Conservation (phyloP, 2,329 filamentous ascomycete species). For the Penicillium sp. region DNA sequence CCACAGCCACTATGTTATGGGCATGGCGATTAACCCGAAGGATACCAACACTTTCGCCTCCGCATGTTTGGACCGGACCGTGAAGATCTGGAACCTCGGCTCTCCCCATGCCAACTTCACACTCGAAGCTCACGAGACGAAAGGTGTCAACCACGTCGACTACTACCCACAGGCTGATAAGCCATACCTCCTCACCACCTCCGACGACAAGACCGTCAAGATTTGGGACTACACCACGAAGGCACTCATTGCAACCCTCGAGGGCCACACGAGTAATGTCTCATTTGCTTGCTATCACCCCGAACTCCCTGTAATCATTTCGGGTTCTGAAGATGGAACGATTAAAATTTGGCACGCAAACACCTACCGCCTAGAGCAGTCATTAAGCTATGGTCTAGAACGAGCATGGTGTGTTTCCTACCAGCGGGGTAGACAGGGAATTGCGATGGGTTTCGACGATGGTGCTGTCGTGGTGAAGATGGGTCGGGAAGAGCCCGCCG, state of each 20-base stretch:
- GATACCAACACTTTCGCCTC: constrained; percentile 91
- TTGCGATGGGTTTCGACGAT: constrained; percentile 96
- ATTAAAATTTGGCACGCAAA: constrained; percentile 99
- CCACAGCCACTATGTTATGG: constrained; percentile 96
- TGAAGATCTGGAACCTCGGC: constrained; percentile 97
- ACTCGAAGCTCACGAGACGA: constrained; percentile 92
- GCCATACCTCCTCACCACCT: constrained; percentile 90
- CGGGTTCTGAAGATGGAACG: constrained; percentile 94
- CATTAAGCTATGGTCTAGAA: constrained; percentile 91
- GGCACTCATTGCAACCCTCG: constrained; percentile 90
- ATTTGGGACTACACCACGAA: constrained; percentile 99
- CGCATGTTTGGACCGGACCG: constrained; percentile 91
- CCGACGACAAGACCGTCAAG: constrained; percentile 94
- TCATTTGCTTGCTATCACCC: constrained; percentile 98
- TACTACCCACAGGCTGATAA: constrained; percentile 71
- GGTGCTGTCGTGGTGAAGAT: constrained; percentile 97
- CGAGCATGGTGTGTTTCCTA: constrained; percentile 97
- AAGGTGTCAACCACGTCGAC: constrained; percentile 97
- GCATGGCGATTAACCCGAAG: constrained; percentile 94
- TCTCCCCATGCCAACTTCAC: constrained; percentile 95
- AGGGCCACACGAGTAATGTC: constrained; percentile 97
- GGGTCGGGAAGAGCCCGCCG: constrained; percentile 92
- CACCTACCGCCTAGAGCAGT: constrained; percentile 94
- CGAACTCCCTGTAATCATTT: constrained; percentile 94
- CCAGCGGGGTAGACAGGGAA: constrained; percentile 88